Evolutionary conservation across 2,329 filamentous ascomycete genomes (phyloP).

Genomic region (Dactylella cylindrospora): DNA sequence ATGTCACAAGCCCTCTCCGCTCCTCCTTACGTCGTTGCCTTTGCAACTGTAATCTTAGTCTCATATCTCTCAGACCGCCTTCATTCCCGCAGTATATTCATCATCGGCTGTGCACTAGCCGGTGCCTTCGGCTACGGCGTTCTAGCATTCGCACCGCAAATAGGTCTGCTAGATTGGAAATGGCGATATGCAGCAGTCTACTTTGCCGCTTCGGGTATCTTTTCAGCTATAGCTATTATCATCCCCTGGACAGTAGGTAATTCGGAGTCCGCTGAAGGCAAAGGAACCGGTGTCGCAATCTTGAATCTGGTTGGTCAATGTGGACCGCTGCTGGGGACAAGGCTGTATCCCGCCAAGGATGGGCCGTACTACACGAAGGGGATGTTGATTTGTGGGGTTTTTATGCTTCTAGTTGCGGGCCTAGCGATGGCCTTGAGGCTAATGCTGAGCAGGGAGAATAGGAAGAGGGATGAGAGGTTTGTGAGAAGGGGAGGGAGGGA

Average conservation of each 20-base stretch:
- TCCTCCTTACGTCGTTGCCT: conserved; percentile 69
- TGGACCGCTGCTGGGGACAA: conserved; percentile 65
- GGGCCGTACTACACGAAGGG: conserved; percentile 63
- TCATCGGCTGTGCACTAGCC: conserved; percentile 60
- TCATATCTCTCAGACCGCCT: conserved; percentile 67
- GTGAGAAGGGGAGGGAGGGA: conserved; percentile 53
- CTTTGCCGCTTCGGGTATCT: conserved; percentile 63
- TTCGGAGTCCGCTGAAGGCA: conserved; percentile 67
- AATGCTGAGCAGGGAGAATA: conserved; percentile 60
- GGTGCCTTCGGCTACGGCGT: conserved; percentile 67
- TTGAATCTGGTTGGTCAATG: conserved; percentile 68
- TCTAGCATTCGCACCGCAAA: conserved; percentile 59
- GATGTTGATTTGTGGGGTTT: conserved; percentile 64
- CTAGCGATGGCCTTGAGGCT: conserved; percentile 60
- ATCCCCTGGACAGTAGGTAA: conserved; percentile 72
- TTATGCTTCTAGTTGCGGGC: conserved; percentile 64
- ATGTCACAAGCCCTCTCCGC: conserved; percentile 71
- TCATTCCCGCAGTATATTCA: conserved; percentile 65
- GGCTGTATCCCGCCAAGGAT: conserved; percentile 61
- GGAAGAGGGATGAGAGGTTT: conserved; percentile 53
- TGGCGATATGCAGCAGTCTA: conserved; percentile 58
- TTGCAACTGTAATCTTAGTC: conserved; percentile 63
- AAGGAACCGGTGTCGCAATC: conserved; percentile 67
- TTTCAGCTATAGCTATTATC: conserved; percentile 69
- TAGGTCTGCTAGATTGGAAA: conserved; percentile 26